Conservation (phyloP, 164 flowering plant genomes). For the Chloranthus sessilifolius region DNA sequence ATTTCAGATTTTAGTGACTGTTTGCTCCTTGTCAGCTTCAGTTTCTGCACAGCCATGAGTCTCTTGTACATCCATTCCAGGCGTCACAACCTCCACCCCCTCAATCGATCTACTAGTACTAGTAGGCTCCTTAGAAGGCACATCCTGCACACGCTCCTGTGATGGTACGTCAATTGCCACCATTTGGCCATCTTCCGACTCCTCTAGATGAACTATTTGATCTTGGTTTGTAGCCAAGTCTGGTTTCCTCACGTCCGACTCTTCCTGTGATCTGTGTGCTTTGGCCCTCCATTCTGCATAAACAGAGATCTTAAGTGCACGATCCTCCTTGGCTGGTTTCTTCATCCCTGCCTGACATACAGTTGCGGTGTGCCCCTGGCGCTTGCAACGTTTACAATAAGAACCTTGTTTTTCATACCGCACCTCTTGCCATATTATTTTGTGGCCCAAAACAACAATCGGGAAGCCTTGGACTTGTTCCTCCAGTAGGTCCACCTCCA, state of each 20-base stretch:
- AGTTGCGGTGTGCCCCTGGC: no score
- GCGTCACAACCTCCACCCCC: not conserved
- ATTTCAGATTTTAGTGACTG: not conserved
- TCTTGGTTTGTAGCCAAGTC: no score
- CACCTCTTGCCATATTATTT: not conserved
- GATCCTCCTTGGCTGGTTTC: no score
- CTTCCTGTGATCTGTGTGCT: not conserved
- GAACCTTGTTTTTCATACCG: slow-evolving; percentile 1
- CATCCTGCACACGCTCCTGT: not conserved
- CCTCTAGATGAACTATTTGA: no score
- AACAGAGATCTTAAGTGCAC: no score
- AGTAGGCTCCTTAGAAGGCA: not conserved
- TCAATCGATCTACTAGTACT: not conserved
- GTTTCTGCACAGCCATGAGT: not conserved
- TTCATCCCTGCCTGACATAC: not conserved
- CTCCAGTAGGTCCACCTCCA: not conserved
- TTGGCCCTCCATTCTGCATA: not conserved
- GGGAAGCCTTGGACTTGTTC: not conserved
- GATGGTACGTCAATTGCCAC: not conserved
- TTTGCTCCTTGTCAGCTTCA: not conserved
- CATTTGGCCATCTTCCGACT: no score
- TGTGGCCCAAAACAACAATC: not conserved
- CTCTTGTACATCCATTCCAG: not conserved
- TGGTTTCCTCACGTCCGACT: no score
- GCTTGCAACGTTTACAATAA: not conserved